phyloP scores from a whole-genome alignment of 1,284 basidiomycete species.

The Lentinus polychrous region DNA sequence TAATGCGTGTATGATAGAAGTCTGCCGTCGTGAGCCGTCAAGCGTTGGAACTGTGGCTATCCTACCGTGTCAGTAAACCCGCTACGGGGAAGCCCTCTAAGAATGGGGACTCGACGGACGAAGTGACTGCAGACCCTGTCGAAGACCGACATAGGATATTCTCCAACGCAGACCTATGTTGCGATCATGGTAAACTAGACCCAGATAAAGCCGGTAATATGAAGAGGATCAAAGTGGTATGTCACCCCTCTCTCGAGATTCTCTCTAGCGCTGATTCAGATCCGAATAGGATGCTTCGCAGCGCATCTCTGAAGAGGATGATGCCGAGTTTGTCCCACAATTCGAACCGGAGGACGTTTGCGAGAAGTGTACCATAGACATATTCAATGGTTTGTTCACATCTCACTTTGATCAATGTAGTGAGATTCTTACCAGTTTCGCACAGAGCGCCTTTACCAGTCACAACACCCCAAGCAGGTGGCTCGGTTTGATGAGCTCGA shows the following conservation, averaged over 20 bases:
- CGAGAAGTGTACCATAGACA: slow-evolving; percentile 44
- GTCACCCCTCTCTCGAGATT: slow-evolving; percentile 1
- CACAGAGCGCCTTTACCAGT: slow-evolving; percentile 60
- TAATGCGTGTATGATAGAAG: slow-evolving; percentile 30
- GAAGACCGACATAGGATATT: slow-evolving; percentile 7
- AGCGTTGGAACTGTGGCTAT: slow-evolving; percentile 57
- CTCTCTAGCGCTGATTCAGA: slow-evolving; percentile 1
- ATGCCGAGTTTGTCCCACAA: slow-evolving; percentile 40
- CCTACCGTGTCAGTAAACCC: slow-evolving; percentile 29
- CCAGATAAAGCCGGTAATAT: slow-evolving; percentile 50
- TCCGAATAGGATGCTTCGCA: slow-evolving; percentile 39
- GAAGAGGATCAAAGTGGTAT: slow-evolving; percentile 55
- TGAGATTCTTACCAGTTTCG: slow-evolving; percentile 9
- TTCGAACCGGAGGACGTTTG: slow-evolving; percentile 52
- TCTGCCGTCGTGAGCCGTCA: slow-evolving; percentile 52
- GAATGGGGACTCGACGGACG: not conserved
- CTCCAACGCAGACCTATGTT: slow-evolving; percentile 40
- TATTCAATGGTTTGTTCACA: slow-evolving; percentile 48
- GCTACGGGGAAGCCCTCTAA: slow-evolving; percentile 8
- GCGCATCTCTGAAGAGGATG: slow-evolving; percentile 37
- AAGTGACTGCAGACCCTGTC: slow-evolving; percentile 1
- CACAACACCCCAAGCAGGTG: slow-evolving; percentile 55
- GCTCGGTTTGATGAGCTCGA: slow-evolving; percentile 48
- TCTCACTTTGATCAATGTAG: not conserved
- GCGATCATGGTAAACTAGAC: slow-evolving; percentile 52